phyloP scores from a whole-genome alignment of 1,284 basidiomycete species.

The Cryptococcus sp. region DNA sequence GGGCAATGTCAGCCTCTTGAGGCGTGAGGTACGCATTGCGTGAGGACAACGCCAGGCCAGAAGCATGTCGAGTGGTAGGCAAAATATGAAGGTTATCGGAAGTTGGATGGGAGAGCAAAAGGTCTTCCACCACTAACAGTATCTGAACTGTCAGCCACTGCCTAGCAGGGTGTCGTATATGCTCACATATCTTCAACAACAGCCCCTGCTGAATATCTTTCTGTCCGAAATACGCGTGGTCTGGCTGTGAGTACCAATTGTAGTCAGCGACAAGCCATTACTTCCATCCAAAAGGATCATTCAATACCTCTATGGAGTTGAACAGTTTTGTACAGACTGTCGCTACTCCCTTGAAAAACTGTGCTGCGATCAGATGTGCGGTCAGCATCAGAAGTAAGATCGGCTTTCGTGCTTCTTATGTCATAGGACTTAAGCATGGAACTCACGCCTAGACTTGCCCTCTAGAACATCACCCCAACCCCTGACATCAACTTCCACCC shows the following conservation, averaged over 20 bases:
- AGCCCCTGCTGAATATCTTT: slow-evolving; percentile 98
- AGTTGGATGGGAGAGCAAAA: slow-evolving; percentile 72
- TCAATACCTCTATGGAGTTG: slow-evolving; percentile 73
- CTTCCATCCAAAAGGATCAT: neutral
- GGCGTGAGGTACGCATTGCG: slow-evolving; percentile 79
- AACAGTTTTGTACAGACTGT: slow-evolving; percentile 95
- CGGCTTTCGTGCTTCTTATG: neutral
- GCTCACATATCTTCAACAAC: slow-evolving; percentile 66
- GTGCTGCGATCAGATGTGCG: slow-evolving; percentile 57
- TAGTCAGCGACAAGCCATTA: neutral
- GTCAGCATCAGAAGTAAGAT: neutral
- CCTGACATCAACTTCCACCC: slow-evolving; percentile 87
- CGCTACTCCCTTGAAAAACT: slow-evolving; percentile 93
- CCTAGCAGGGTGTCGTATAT: neutral
- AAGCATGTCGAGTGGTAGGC: slow-evolving; percentile 66
- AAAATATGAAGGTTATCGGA: slow-evolving; percentile 71
- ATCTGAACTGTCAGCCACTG: neutral
- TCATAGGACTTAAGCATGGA: slow-evolving; percentile 17
- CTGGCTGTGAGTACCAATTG: slow-evolving; percentile 60
- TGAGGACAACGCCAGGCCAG: slow-evolving; percentile 78
- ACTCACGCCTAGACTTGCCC: slow-evolving; percentile 48
- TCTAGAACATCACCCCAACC: slow-evolving; percentile 62
- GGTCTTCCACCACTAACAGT: slow-evolving; percentile 64
- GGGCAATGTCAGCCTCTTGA: slow-evolving; percentile 65
- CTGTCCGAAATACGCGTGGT: slow-evolving; percentile 91